A percentile compares a stretch with the other conserved stretches of the same genome.
Conservation (phyloP, 73 alveolate genomes). For the Stentor coeruleus region DNA sequence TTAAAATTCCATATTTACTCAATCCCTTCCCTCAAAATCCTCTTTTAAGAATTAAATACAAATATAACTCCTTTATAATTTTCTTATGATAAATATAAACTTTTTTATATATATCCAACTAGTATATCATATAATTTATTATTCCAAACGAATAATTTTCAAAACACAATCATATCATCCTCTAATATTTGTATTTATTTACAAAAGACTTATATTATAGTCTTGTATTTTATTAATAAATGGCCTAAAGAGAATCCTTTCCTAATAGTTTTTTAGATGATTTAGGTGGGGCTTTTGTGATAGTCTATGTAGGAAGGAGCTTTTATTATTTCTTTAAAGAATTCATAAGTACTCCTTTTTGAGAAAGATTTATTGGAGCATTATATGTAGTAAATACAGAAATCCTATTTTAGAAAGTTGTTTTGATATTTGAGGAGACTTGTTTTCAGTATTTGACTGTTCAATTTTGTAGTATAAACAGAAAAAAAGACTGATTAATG, state of each 20-base stretch:
- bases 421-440: constrained; percentile 70
- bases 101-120: no score
- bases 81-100: no score
- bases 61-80: no score
- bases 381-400: constrained; percentile 51
- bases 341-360: constrained; percentile 52
- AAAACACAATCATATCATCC: no score
- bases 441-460: constrained; percentile 51
- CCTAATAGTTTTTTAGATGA: constrained; percentile 67
- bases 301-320: constrained; percentile 52
- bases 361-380: constrained; percentile 53
- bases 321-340: constrained; percentile 50
- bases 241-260: constrained; percentile 51
- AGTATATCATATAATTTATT: no score
- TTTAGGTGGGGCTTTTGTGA: constrained; percentile 59
- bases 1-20: no score
- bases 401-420: constrained; percentile 67
- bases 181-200: no score
- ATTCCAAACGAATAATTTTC: no score
- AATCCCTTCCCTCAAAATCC: no score
- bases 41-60: no score
- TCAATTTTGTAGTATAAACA: constrained; percentile 43
- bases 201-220: no score
- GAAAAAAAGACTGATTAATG: constrained; percentile 53
- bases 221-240: no score